Base-by-base conservation (phyloP, 306 rosid genomes). In the Cercis canadensis region DNA sequence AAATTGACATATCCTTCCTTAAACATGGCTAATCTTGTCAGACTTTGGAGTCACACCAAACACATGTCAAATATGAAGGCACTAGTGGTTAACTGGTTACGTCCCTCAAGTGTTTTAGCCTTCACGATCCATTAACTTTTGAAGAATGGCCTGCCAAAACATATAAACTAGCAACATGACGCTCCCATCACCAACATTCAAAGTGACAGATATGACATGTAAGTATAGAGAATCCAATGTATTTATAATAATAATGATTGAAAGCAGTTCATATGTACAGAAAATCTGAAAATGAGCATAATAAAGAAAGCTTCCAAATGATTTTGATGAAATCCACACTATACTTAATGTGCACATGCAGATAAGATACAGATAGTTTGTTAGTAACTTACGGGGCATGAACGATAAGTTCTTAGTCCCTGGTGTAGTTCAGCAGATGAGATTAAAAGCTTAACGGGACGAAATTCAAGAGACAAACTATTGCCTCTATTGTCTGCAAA, bases 381-480 rank as follows among this genome's bases (percentile, higher is more conserved):
- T 17, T 11, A 16, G 74, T 36, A 59, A 79, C 96, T 90, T 87
- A 90, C 98, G 7, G 98, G 98, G 75, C 96, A 83, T 6, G 91
- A 84, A 11, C 44, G 77, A 73, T 87, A 72, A 18, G 95, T 81
- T 78, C 62, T 80, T 59, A 94, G 78, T 72, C 94, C 94, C 69
- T 78, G 89, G 55, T 90, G 86, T 41, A 94, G 83, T 77, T 86
- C 89, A 46, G 83, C 75, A 31, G 79, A 46, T 39, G 92, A 79
- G 73, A 90, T 75, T 76, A 90, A 46, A 76, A 90, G 92, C 87
- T 90, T 89, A 36, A 83, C 96, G 10, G 96, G 85, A 63, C 89
- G 89, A 52, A 83, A 94, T 65, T 89, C 96, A 34, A 89, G 62
- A 8, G 95, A 84, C 47, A 78, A 90, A 69, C 75, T 84, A 12